Evolutionary conservation across 2,329 filamentous ascomycete genomes (phyloP).

Genomic region (Madurella fahalii): DNA sequence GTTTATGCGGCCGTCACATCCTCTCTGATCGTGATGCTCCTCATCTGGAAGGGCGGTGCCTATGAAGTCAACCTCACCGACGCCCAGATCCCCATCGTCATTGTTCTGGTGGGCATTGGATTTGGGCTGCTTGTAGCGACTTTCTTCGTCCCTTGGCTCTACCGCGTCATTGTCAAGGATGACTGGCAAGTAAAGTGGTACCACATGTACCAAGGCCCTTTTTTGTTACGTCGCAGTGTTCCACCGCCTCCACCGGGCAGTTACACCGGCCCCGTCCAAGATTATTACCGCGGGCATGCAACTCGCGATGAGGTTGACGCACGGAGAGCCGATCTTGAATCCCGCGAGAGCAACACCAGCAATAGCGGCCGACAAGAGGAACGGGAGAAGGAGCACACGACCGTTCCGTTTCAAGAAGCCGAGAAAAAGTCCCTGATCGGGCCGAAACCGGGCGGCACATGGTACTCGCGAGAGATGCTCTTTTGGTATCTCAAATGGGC

Average conservation of each 20-base stretch:
- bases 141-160: conserved; percentile 59
- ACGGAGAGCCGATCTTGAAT: conserved; percentile 28
- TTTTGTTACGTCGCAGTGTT: conserved; percentile 44
- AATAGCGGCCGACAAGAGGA: conserved; percentile 8
- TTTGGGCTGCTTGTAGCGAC: conserved; percentile 46
- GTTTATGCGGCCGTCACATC: conserved; percentile 55
- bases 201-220: conserved; percentile 50
- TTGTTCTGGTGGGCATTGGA: conserved; percentile 48
- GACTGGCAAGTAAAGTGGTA: conserved; percentile 57
- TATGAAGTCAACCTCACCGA: conserved; percentile 46
- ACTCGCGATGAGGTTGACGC: conserved; percentile 50
- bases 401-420: conserved; percentile 12
- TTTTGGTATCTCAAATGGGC: conserved; percentile 44
- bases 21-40: conserved; percentile 55
- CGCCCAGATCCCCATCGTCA: conserved; percentile 47
- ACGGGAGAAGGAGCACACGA: background rate
- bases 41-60: conserved; percentile 52
- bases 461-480: conserved; percentile 40
- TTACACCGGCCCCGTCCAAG: conserved; percentile 39
- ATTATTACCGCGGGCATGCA: conserved; percentile 55
- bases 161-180: conserved; percentile 54
- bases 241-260: conserved; percentile 41
- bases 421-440: conserved; percentile 33
- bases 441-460: conserved; percentile 39
- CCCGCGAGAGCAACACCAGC: conserved; percentile 15